Conservation (phyloP, 768 basidiomycete species). For the Piloderma croceum region DNA sequence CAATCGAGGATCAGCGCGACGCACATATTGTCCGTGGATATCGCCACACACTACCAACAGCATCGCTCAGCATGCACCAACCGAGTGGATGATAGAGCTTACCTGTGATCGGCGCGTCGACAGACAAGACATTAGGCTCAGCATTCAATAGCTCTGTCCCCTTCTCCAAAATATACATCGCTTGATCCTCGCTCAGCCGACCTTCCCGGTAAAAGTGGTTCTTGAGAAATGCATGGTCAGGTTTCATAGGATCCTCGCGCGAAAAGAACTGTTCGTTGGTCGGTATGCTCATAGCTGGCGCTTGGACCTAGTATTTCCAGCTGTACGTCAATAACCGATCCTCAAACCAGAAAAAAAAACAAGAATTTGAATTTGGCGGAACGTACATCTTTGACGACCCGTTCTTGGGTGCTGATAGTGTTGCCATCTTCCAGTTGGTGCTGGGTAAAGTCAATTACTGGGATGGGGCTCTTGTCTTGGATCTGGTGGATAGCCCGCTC, state of each 20-base stretch:
- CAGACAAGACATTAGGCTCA: conserved; percentile 87
- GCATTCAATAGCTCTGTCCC: conserved; percentile 75
- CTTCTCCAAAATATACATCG: conserved; percentile 86
- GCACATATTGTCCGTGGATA: conserved; percentile 98
- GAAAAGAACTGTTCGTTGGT: conserved; percentile 94
- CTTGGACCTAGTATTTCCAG: conserved; percentile 70
- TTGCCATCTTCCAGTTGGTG: conserved; percentile 91
- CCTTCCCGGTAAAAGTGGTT: conserved; percentile 99
- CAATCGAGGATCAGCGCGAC: conserved; percentile 25
- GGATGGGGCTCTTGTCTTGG: conserved; percentile 42
- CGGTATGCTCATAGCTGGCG: conserved; percentile 89
- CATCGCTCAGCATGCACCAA: conserved; percentile 1
- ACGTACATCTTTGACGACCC: conserved; percentile 92
- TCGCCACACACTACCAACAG: conserved; percentile 81
- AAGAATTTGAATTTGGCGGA: background rate
- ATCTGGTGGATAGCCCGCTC: conserved; percentile 68
- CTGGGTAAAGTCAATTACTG: conserved; percentile 84
- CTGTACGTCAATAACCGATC: conserved; percentile 1
- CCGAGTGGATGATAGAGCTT: conserved; percentile 18
- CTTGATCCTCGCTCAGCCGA: conserved; percentile 88
- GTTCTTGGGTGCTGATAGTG: conserved; percentile 86
- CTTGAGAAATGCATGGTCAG: conserved; percentile 94
- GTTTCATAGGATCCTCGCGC: conserved; percentile 77
- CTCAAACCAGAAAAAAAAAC: background rate
- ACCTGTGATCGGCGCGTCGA: conserved; percentile 99